Evolutionary conservation across 441 rosid genomes (phyloP).

Genomic region (Pelargonium myrrhifolium): DNA sequence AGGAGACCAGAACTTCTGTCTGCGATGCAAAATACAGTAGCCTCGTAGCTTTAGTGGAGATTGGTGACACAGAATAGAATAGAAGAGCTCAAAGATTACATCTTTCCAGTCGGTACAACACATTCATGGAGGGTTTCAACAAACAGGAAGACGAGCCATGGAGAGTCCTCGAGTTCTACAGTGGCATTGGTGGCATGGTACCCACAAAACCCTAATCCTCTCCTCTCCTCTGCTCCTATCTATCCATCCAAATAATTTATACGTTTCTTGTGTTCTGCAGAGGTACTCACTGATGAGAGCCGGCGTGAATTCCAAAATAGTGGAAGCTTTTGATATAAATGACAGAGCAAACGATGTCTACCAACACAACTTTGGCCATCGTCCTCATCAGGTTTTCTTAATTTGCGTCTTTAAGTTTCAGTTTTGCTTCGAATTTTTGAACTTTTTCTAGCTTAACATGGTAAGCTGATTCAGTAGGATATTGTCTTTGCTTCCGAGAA

Average conservation of each 20-base stretch:
- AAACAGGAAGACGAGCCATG: slow-evolving; percentile 40
- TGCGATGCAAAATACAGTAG: no score
- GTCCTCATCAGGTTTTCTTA: slow-evolving; percentile 71
- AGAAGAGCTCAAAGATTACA: no score
- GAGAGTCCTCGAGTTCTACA: slow-evolving; percentile 87
- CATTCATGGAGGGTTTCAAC: slow-evolving; percentile 18
- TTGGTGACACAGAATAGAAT: no score
- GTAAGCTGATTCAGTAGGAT: no score
- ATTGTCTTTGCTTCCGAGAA: no score
- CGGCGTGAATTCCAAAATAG: slow-evolving; percentile 44
- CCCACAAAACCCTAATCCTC: slow-evolving; percentile 14
- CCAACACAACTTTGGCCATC: slow-evolving; percentile 75
- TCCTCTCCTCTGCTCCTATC: not conserved
- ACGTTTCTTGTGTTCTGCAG: slow-evolving; percentile 28
- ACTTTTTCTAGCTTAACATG: not conserved
- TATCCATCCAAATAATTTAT: no score
- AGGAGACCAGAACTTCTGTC: no score
- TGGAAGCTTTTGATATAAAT: slow-evolving; percentile 86
- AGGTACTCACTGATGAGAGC: slow-evolving; percentile 67
- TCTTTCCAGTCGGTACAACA: no score
- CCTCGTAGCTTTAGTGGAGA: no score
- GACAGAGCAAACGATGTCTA: slow-evolving; percentile 86
- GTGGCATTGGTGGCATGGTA: slow-evolving; percentile 92
- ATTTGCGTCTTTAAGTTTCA: not conserved
- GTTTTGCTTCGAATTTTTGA: not conserved